Evolutionary conservation across 208 protist genomes (phyloP).

Genomic region (Histomonas meleagridis): DNA sequence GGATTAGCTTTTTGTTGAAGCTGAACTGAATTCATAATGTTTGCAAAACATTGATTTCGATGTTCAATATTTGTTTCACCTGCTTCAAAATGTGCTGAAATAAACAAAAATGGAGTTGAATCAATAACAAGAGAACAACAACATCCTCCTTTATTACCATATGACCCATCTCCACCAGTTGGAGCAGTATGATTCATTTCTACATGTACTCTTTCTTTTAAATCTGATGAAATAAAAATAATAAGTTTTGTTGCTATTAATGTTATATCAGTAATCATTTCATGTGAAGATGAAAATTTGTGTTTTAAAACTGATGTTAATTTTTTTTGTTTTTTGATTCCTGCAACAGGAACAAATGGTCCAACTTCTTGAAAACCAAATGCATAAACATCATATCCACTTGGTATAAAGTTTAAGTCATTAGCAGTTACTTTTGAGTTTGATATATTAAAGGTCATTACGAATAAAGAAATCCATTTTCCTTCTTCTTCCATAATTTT

Average conservation of each 20-base stretch:
- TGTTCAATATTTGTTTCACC: neutral
- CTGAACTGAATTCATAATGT: neutral
- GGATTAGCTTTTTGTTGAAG: too few relatives aligned
- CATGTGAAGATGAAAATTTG: neutral
- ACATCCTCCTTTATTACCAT: neutral
- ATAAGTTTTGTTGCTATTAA: neutral
- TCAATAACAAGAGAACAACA: neutral
- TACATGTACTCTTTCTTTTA: neutral
- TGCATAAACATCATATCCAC: neutral
- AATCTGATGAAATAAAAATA: neutral
- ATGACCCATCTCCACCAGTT: neutral
- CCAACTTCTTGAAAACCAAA: conserved; percentile 29
- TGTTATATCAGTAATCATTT: neutral
- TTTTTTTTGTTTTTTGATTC: neutral
- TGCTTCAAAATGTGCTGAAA: neutral
- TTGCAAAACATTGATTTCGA: neutral
- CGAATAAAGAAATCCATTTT: neutral
- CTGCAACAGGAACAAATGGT: conserved; percentile 18
- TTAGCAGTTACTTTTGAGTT: neutral
- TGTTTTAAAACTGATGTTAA: neutral
- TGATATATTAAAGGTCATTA: neutral
- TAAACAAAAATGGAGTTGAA: neutral
- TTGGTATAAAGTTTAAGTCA: neutral
- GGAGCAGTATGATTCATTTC: neutral
- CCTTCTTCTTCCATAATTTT: neutral